phyloP scores from a whole-genome alignment of 2,329 filamentous ascomycete genomes.

The Leptodontidium sp. region DNA sequence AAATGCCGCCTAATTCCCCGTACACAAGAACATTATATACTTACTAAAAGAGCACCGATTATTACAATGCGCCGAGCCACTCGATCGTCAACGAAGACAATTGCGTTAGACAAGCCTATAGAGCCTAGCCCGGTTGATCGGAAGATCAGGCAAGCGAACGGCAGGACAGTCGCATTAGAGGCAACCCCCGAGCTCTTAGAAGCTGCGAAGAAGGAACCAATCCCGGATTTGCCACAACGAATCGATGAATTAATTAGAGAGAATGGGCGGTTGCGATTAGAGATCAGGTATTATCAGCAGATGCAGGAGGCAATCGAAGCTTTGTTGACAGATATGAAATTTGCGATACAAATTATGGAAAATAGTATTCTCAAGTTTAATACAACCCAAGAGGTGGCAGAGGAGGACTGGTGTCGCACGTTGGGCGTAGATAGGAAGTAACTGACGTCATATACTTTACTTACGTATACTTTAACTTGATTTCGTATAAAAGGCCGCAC shows the following conservation, averaged over 20 bases:
- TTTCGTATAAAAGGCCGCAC: no score
- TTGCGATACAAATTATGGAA: conserved; percentile 14
- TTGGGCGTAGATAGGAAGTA: no score
- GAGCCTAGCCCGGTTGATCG: conserved; percentile 11
- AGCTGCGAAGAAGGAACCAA: conserved; percentile 15
- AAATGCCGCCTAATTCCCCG: background rate
- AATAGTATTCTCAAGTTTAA: conserved; percentile 1
- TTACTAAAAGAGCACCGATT: no score
- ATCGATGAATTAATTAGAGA: conserved; percentile 18
- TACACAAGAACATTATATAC: no score
- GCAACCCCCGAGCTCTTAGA: no score
- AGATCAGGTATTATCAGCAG: no score
- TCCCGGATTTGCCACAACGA: conserved; percentile 5
- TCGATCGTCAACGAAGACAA: conserved; percentile 12
- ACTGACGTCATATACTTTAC: no score
- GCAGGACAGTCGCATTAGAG: conserved; percentile 17
- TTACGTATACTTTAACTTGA: no score
- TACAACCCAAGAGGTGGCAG: background rate
- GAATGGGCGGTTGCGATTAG: conserved; percentile 15
- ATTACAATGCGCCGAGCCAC: no score
- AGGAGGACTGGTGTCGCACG: no score
- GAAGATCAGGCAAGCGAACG: conserved; percentile 8
- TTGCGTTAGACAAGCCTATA: conserved; percentile 17
- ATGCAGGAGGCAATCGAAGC: conserved; percentile 1
- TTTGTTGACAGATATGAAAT: conserved; percentile 16